Conservation (phyloP, 2,329 filamentous ascomycete species). For the Ophiocordyceps unilateralis region DNA sequence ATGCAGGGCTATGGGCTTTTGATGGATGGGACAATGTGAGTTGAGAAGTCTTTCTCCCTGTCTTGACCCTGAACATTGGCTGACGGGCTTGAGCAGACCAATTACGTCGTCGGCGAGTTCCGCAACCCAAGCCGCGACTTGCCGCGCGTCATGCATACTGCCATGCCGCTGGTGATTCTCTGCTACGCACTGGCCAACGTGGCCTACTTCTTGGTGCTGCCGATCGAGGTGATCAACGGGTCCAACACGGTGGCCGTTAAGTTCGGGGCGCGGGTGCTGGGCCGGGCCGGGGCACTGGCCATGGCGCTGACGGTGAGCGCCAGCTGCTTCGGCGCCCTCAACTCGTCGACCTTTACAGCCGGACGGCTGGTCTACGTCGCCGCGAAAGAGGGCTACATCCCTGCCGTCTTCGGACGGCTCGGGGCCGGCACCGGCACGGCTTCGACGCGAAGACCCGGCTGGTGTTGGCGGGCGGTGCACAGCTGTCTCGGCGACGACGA, state of each 20-base stretch:
- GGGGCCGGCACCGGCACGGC: conserved; percentile 27
- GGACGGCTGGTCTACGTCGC: conserved; percentile 86
- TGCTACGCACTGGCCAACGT: conserved; percentile 84
- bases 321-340: conserved; percentile 87
- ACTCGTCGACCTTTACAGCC: conserved; percentile 85
- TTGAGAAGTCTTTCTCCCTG: conserved; percentile 4
- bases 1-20: conserved; percentile 93
- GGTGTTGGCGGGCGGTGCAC: conserved; percentile 40
- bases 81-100: conserved; percentile 43
- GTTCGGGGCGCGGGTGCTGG: conserved; percentile 83
- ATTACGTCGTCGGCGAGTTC: conserved; percentile 96
- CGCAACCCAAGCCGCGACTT: conserved; percentile 79
- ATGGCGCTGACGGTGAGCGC: conserved; percentile 80
- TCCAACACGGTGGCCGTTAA: conserved; percentile 92
- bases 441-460: conserved; percentile 32
- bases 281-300: conserved; percentile 61
- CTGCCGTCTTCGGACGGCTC: conserved; percentile 64
- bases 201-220: conserved; percentile 86
- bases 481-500: conserved; percentile 58
- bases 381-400: conserved; percentile 88
- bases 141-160: conserved; percentile 87
- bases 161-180: conserved; percentile 83
- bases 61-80: neutral
- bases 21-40: conserved; percentile 97
- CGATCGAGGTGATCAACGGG: conserved; percentile 60